A percentile compares a stretch with the other conserved stretches of the same genome.
These are phyloP conservation scores for Breynia disticha DNA, from an alignment of 441 rosid species.

Conservation along the genomic window DNA sequence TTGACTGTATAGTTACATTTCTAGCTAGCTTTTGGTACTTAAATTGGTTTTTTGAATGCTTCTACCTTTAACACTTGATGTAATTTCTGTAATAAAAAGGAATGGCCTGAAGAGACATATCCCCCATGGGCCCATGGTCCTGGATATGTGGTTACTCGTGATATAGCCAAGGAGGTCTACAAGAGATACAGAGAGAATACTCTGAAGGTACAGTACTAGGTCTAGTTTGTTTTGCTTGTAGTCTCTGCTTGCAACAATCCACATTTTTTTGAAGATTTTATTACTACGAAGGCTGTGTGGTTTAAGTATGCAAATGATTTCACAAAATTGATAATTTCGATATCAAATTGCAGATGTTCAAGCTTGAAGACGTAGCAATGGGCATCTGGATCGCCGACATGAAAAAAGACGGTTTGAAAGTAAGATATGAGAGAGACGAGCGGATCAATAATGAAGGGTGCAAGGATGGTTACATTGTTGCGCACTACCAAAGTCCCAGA, in stretches of 20 bases:
- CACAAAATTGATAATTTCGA: neutral
- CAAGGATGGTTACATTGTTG: constrained; percentile 73
- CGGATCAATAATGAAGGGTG: constrained; percentile 69
- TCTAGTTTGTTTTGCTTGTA: neutral
- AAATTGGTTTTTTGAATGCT: neutral
- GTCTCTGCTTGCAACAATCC: neutral
- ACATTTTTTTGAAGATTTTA: neutral
- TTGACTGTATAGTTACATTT: too few relatives aligned
- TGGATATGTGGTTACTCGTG: constrained; percentile 74
- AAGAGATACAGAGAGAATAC: constrained; percentile 43
- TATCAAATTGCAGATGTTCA: constrained; percentile 57
- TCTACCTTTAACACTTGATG: neutral
- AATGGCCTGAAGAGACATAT: constrained; percentile 72
- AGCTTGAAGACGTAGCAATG: constrained; percentile 97
- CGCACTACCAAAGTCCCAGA: constrained; percentile 90
- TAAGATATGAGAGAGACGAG: constrained; percentile 57
- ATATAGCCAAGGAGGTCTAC: constrained; percentile 68
- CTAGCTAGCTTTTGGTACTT: too few relatives aligned
- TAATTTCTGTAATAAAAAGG: constrained; percentile 29
- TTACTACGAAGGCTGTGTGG: too few relatives aligned
- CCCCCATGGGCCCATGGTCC: constrained; percentile 99
- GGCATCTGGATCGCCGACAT: constrained; percentile 84
- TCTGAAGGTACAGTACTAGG: constrained; percentile 49
- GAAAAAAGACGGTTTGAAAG: constrained; percentile 55
- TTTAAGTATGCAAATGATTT: neutral